Conservation (phyloP, 768 basidiomycete species). For the Suillus luteus region DNA sequence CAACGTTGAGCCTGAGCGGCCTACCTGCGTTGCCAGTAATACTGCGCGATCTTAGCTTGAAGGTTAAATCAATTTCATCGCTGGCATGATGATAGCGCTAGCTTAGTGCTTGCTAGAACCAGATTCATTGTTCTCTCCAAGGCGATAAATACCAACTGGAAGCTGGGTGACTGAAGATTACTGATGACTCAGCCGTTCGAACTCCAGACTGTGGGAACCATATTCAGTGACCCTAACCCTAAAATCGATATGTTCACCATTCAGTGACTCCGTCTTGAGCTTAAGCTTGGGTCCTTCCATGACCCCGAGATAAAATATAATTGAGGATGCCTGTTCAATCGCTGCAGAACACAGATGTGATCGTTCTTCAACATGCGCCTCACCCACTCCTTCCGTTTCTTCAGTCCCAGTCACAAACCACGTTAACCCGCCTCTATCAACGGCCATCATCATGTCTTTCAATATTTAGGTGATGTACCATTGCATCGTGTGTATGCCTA, state of each 20-base stretch:
- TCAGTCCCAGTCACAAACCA: constrained; percentile 76
- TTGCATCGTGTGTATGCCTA: not conserved
- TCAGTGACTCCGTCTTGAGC: not conserved
- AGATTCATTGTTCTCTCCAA: too few relatives aligned
- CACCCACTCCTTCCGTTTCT: constrained; percentile 79
- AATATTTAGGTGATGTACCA: constrained; percentile 70
- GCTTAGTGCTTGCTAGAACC: too few relatives aligned
- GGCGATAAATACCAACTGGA: too few relatives aligned
- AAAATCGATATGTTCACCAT: not conserved
- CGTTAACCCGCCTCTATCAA: constrained; percentile 78
- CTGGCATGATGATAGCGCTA: too few relatives aligned
- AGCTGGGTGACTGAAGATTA: too few relatives aligned
- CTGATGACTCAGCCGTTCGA: too few relatives aligned
- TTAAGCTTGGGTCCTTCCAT: not conserved
- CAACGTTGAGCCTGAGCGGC: too few relatives aligned
- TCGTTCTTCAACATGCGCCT: constrained; percentile 36
- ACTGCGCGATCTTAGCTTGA: too few relatives aligned
- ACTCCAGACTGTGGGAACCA: not conserved
- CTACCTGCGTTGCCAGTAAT: too few relatives aligned
- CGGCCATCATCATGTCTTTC: constrained; percentile 87
- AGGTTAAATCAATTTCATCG: too few relatives aligned
- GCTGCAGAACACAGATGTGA: constrained; percentile 8
- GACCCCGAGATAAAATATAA: constrained; percentile 4
- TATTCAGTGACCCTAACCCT: not conserved
- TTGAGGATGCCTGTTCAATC: constrained; percentile 11